These are phyloP conservation scores for Haematococcus sp. DNA, from an alignment of 139 green algal species.

Conservation along the genomic window DNA sequence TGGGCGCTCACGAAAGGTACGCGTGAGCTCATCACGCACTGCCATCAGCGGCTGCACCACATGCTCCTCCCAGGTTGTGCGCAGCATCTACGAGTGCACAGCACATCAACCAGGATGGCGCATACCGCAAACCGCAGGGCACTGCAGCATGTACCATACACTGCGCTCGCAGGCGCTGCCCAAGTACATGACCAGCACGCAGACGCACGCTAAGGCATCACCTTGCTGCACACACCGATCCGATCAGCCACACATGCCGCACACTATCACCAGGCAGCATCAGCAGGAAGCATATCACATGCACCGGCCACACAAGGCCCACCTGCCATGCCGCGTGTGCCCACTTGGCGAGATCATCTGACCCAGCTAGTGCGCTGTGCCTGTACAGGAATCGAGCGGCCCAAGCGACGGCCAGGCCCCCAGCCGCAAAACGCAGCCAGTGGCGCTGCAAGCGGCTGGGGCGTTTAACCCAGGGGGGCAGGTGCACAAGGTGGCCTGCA, in stretches of 20 bases:
- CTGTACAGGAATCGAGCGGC: conserved; percentile 56
- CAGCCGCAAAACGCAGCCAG: conserved; percentile 68
- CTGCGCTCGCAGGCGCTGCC: too few species aligned
- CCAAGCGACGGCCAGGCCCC: conserved; percentile 12
- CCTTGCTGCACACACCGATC: too few species aligned
- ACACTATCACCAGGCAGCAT: too few species aligned
- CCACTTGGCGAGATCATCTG: conserved; percentile 18
- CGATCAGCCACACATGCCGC: too few species aligned
- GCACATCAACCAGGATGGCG: too few species aligned
- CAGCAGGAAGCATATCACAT: too few species aligned
- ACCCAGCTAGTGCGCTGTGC: conserved; percentile 74
- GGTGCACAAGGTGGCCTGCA: conserved; percentile 20
- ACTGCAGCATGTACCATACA: too few species aligned
- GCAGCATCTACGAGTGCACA: background rate
- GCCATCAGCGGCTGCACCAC: conserved; percentile 63
- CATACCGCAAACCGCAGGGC: too few species aligned
- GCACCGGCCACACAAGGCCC: too few species aligned
- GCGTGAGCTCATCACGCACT: conserved; percentile 76
- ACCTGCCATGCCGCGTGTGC: background rate
- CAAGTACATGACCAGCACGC: too few species aligned
- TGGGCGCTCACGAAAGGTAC: conserved; percentile 67
- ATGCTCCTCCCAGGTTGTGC: conserved; percentile 38
- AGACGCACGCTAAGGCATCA: too few species aligned
- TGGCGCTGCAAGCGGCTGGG: conserved; percentile 49
- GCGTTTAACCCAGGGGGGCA: conserved; percentile 24